Base-by-base conservation (phyloP, 257 asterid genomes). In the Gardenia jasminoides region DNA sequence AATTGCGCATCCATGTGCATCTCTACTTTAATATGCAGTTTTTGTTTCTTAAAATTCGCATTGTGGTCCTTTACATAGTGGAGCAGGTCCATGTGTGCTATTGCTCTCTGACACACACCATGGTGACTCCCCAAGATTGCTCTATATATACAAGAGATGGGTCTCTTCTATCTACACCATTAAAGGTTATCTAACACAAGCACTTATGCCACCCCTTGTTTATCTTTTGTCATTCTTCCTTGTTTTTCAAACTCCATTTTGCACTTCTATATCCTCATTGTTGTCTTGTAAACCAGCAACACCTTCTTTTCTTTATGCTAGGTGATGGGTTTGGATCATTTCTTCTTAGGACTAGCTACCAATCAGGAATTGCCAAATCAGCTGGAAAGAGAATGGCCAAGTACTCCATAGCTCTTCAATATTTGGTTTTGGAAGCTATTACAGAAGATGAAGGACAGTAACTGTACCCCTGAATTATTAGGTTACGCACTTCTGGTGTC, bases 101-200 rank as follows among this genome's bases (percentile, higher is more conserved):
- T 68, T 94, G 62, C 82, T 94, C 56, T 93, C 98, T 0, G 98
- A 95, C 83, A 88, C 96, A 10, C 97, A 92, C 84, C 87, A 85
- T 79, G 93, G 98, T 20, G 99, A 92, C 64, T 77, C 91, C 80
- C 88, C 96, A 15, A 93, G 92, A 80, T 85, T 89, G 91, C 88
- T 95, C 77, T 95, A 88, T 82, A 88, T 95, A 66, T 93, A 89
- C 84, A 93, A 89, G 92, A 91, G 93, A 91, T 95, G 99, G 99
- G 87, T 83, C 48, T 88, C 97, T 74, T 88, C 90, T 84, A 87
- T 95, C 76, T 95, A 92, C 91, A 85, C 92, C 6, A 87, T 91
- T 58, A 87, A 83, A 90, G 92, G 97, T 86, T 54, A 33, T 50
- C 79, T 43, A 46, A 68, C 44, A 67, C 65, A 70, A 64, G n/a